phyloP scores from a whole-genome alignment of 2,329 filamentous ascomycete genomes.

The Fusarium virguliforme region DNA sequence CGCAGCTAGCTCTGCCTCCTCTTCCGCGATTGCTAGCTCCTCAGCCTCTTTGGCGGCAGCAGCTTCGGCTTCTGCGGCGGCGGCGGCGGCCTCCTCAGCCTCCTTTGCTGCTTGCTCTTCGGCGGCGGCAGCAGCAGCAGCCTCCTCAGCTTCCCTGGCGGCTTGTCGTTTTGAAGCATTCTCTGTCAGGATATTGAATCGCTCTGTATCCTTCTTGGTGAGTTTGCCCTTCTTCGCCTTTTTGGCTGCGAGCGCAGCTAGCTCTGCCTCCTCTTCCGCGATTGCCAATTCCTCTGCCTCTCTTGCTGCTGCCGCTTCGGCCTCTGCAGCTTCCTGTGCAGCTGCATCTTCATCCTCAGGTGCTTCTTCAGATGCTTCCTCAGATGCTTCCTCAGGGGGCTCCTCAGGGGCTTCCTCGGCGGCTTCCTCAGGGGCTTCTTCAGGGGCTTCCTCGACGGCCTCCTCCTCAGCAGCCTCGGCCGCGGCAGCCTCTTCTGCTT shows the following conservation, averaged over 20 bases:
- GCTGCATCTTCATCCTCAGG: constrained; percentile 27
- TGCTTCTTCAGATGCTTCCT: constrained; percentile 11
- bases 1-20: constrained; percentile 45
- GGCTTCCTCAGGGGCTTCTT: constrained; percentile 36
- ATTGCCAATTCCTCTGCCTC: constrained; percentile 37
- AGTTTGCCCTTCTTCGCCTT: constrained; percentile 47
- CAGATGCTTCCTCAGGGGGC: constrained; percentile 21
- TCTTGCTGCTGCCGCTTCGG: constrained; percentile 36
- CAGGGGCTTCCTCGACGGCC: constrained; percentile 34
- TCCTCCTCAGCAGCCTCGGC: constrained; percentile 51
- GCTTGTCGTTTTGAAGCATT: constrained; percentile 46
- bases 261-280: constrained; percentile 46
- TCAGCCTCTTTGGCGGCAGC: constrained; percentile 40
- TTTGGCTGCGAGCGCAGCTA: constrained; percentile 41
- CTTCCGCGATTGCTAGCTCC: constrained; percentile 34
- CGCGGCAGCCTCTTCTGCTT: constrained; percentile 51
- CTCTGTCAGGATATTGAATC: constrained; percentile 44
- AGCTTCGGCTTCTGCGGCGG: constrained; percentile 37
- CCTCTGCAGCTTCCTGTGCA: constrained; percentile 37
- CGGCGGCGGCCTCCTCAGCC: constrained; percentile 33
- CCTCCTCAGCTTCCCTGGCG: constrained; percentile 45
- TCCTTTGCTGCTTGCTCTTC: constrained; percentile 24
- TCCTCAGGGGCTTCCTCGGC: constrained; percentile 42
- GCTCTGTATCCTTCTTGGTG: constrained; percentile 45
- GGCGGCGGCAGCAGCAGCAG: constrained; percentile 37